Percentiles rank a stretch among this genome's conserved stretches.
Evolutionary conservation across 805 yeast species (phyloP).

Genomic region (Candida pini): DNA sequence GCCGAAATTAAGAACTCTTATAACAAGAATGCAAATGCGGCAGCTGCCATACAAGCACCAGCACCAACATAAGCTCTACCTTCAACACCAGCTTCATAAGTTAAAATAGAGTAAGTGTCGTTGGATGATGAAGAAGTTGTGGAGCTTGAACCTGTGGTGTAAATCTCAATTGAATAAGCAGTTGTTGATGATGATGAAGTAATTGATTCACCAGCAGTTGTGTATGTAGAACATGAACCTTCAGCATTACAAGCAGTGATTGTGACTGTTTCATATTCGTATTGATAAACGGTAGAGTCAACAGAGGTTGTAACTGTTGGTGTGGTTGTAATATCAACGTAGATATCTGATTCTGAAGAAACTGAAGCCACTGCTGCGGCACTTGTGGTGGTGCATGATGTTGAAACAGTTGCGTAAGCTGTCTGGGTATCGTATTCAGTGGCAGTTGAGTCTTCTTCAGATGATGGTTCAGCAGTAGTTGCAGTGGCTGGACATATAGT

Average conservation of each 20-base stretch:
- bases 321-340: conserved; percentile 23
- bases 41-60: neutral
- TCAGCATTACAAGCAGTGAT: conserved; percentile 10
- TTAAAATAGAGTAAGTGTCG: neutral
- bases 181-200: neutral
- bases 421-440: conserved; percentile 19
- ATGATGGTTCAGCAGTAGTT: conserved; percentile 12
- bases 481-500: conserved; percentile 18
- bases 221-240: conserved; percentile 6
- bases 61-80: neutral
- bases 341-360: conserved; percentile 13
- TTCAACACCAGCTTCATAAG: neutral
- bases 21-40: no score
- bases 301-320: conserved; percentile 37
- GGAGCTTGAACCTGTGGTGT: no score
- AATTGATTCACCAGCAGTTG: neutral
- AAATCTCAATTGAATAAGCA: neutral
- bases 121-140: no score
- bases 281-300: conserved; percentile 34
- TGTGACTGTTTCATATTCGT: conserved; percentile 19
- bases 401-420: conserved; percentile 12
- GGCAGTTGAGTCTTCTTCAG: conserved; percentile 7
- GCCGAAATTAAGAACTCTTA: no score
- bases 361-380: conserved; percentile 7
- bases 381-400: conserved; percentile 9